phyloP scores from a whole-genome alignment of 2,329 filamentous ascomycete genomes.

The Hypoxylon sp. region DNA sequence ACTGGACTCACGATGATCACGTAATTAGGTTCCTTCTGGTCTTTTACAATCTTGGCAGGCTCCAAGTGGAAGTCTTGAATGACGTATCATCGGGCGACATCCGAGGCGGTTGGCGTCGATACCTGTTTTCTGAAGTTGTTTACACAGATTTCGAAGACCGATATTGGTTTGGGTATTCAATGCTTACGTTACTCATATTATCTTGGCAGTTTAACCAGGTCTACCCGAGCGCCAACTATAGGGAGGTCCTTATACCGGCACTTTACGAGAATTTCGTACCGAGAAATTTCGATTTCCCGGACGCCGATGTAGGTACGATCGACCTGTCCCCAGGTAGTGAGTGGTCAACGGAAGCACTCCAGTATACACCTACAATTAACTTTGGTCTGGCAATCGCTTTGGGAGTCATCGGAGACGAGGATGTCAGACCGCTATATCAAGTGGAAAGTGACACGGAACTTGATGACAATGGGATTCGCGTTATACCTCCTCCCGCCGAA shows the following conservation, averaged over 20 bases:
- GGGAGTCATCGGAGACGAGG: too few relatives aligned
- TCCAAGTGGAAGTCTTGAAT: background rate
- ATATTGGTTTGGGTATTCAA: slow-evolving; percentile 37
- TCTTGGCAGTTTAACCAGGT: slow-evolving; percentile 17
- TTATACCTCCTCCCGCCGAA: background rate
- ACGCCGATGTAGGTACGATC: slow-evolving; percentile 4
- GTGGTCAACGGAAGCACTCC: background rate
- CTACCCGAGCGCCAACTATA: background rate
- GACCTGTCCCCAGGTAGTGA: slow-evolving; percentile 17
- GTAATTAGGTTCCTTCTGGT: slow-evolving; percentile 24
- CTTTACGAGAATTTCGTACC: slow-evolving; percentile 3
- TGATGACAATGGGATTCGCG: background rate
- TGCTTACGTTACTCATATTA: slow-evolving; percentile 19
- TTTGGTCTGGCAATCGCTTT: background rate
- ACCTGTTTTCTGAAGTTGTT: background rate
- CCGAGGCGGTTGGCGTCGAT: background rate
- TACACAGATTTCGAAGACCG: slow-evolving; percentile 10
- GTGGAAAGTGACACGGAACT: background rate
- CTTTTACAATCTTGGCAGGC: background rate
- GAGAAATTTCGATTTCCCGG: background rate
- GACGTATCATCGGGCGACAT: background rate
- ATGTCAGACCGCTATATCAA: too few relatives aligned
- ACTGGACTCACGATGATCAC: slow-evolving; percentile 30
- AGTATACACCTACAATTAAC: background rate
- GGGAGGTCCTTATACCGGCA: background rate